These are phyloP conservation scores for Angophora floribunda DNA, from an alignment of 345 rosid species.

Conservation along the genomic window DNA sequence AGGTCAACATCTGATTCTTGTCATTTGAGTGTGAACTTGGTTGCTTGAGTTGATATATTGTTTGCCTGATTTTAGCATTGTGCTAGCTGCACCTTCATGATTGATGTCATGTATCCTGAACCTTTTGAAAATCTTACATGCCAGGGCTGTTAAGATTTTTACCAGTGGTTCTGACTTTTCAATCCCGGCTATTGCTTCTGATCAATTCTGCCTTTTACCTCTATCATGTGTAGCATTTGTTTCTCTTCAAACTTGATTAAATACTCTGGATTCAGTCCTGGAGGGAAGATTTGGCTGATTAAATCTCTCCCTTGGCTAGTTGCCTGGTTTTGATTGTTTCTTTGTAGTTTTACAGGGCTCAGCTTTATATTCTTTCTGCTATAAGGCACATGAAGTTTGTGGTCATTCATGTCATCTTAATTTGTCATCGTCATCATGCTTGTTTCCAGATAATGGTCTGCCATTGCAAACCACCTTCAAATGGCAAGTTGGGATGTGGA, in stretches of 20 bases:
- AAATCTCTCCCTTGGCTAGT: background rate
- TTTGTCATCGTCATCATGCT: background rate
- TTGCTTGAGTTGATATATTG: background rate
- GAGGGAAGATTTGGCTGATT: background rate
- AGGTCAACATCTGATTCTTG: slow-evolving; percentile 34
- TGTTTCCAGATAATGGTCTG: slow-evolving; percentile 86
- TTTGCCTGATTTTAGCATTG: background rate
- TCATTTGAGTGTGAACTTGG: background rate
- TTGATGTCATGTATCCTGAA: background rate
- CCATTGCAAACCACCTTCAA: slow-evolving; percentile 64
- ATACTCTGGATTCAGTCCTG: background rate
- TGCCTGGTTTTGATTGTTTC: background rate
- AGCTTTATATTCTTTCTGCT: background rate
- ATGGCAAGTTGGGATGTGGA: slow-evolving; percentile 70
- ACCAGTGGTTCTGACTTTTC: background rate
- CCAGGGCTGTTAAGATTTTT: background rate
- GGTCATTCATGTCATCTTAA: background rate
- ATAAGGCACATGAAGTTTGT: background rate
- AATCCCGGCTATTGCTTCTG: background rate
- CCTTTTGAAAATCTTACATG: background rate
- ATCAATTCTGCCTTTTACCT: background rate
- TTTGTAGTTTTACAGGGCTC: background rate
- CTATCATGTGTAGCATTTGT: background rate
- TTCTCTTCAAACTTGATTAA: background rate
- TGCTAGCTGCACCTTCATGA: background rate